Percentiles rank a stretch among this genome's conserved stretches.
Conservation (phyloP, 441 rosid species). For the Lagerstroemia fauriei region DNA sequence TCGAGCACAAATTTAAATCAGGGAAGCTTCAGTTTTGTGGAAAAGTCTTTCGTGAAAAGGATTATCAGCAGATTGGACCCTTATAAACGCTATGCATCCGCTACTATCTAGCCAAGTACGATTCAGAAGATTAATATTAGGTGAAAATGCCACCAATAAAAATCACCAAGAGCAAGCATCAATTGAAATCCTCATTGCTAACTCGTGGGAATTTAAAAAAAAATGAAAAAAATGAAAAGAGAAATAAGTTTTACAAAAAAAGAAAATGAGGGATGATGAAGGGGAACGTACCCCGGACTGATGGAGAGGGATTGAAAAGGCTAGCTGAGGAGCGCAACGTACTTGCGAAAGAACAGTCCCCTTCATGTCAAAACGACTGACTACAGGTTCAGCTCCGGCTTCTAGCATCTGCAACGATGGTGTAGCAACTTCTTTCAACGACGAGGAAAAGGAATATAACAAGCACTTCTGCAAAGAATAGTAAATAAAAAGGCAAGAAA, state of each 20-base stretch:
- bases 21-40: not conserved
- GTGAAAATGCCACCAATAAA: not conserved
- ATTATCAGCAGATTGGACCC: not conserved
- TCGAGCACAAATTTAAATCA: not conserved
- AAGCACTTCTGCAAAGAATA: not conserved
- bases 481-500: not conserved
- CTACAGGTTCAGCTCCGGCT: conserved; percentile 81
- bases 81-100: not conserved
- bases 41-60: not conserved
- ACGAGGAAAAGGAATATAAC: not conserved
- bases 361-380: conserved; percentile 68
- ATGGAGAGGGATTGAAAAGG: conserved; percentile 77
- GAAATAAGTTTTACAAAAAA: not conserved
- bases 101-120: not conserved
- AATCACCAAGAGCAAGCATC: not conserved
- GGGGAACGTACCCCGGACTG: conserved; percentile 67
- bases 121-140: not conserved
- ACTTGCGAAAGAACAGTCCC: conserved; percentile 74
- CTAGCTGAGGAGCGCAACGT: conserved; percentile 81
- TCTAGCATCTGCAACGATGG: conserved; percentile 62
- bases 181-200: not conserved
- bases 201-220: not conserved
- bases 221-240: not conserved
- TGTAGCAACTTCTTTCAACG: not conserved
- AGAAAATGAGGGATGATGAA: not conserved